Evolutionary conservation across 352 stramenopile genomes (phyloP), one percentile per base, ranked within the genome.

Genomic region (Globisporangium viniferum): DNA sequence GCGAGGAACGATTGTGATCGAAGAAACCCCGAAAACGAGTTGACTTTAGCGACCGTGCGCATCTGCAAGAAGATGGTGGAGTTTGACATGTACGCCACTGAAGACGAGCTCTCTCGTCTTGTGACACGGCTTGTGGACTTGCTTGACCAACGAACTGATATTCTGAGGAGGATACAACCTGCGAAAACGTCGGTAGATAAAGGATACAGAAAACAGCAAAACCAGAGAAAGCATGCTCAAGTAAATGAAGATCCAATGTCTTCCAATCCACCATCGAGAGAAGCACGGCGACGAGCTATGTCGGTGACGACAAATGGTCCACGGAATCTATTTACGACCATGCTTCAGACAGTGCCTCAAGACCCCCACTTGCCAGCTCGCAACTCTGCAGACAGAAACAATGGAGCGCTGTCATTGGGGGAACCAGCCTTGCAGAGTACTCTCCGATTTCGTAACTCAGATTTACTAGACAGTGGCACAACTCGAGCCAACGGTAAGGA

Each of bases 61-160:
- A 65, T 84, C 35, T 83, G 67, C 55, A 75, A 76, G 57, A 91
- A 89, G 54, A 70, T 92, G 70, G 72, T 88, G 9, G 76, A 84
- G 60, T 92, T 91, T 69, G 84, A 82, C 2, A 90, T 92, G 72
- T 90, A 86, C 44, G 62, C 73, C 22, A 76, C 77, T 0, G 72
- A 87, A 51, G 62, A 77, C 14, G 79, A 90, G 22, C 59, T 92
- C 3, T 58, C 61, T 46, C 51, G 24, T 9, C 67, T 84, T 8
- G 70, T 84, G 4, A 31, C 33, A 4, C 64, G 59, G 3, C 69
- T 84, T 8, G 68, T 79, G 0, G 68, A 80, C 24, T 41, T 84
- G 3, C 59, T 84, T 1, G 77, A 84, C n/a, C 78, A 88, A 35
- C 70, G 84, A 55, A 89, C 70, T 0, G 84, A 92, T 64, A 62